Evolutionary conservation across 768 basidiomycete species (phyloP), one percentile per base, ranked within the genome.

Genomic region (Rhizopogon vulgaris): DNA sequence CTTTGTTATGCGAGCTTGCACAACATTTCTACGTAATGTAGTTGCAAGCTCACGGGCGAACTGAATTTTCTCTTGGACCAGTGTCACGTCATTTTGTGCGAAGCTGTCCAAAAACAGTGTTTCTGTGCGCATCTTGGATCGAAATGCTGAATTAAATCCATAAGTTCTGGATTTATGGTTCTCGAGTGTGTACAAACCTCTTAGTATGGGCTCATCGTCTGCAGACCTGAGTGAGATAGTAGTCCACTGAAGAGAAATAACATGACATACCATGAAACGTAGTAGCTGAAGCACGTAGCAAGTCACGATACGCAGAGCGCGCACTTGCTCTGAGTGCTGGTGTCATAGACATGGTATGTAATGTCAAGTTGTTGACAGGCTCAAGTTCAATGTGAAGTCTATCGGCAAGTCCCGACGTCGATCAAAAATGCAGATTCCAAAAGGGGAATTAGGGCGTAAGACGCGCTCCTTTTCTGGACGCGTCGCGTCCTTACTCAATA

Each of bases 1-100:
- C 15, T 69, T 51, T 9, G 80, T 72, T 60, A 71, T 78, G 40
- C 71, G 67, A 2, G 83, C 94, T 67, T 97, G 94, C 0, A 92
- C 93, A 40, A 98, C 75, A 65, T 98, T 97, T 65, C 72, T 80
- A 55, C 87, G 75, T 53, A 97, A 64, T 34, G 90, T 80, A 22
- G 72, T 63, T 4, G 93, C 89, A 40, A 94, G 74, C 39, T 96
- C 91, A 47, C 72, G 75, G 39, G 84, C 80, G 4, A 87, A 70
- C 48, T 75, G 73, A 6, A 79, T 76, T 52, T 79, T 78, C 49
- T 78, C 73, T 58, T 79, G 71, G 47, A 83, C 81, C 11, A 69
- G 65, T 34, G 66, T 66, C 5, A 77, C 65, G 55, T 84, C 78
- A 3, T 76, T 63, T 41, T 74, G 66, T 30, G 71, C 58, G 7